A percentile compares a stretch with the other conserved stretches of the same genome.
Evolutionary conservation across 2,329 filamentous ascomycete species (phyloP).

Genomic region (Phialocephala subalpina): DNA sequence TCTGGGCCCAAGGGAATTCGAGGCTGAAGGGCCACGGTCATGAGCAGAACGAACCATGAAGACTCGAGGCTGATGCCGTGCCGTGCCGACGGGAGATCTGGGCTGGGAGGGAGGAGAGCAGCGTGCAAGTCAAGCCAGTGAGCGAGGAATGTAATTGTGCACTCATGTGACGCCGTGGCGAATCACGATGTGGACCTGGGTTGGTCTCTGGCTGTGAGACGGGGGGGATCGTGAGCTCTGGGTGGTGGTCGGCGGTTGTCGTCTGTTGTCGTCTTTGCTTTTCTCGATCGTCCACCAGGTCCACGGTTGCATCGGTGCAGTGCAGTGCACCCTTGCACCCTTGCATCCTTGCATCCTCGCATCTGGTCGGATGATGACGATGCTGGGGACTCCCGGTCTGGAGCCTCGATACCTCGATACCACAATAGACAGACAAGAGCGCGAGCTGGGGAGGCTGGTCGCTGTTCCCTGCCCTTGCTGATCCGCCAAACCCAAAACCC

Average conservation of each 20-base stretch:
- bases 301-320: no score
- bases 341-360: no score
- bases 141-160: no score
- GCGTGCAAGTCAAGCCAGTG: no score
- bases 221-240: background rate
- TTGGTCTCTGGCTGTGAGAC: background rate
- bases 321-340: no score
- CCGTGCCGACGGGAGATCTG: slow-evolving; percentile 7
- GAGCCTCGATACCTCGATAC: no score
- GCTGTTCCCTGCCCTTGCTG: background rate
- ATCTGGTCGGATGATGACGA: background rate
- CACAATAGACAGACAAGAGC: background rate
- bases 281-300: no score
- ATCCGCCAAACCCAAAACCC: background rate
- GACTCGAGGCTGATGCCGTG: slow-evolving; percentile 3
- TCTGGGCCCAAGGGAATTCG: background rate
- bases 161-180: no score
- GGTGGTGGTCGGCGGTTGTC: no score
- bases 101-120: background rate
- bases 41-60: background rate
- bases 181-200: background rate
- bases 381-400: background rate
- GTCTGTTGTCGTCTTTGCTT: no score
- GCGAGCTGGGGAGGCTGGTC: background rate
- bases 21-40: background rate